Conservation (phyloP, 305 asterid species). For the Fraxinus latifolia region DNA sequence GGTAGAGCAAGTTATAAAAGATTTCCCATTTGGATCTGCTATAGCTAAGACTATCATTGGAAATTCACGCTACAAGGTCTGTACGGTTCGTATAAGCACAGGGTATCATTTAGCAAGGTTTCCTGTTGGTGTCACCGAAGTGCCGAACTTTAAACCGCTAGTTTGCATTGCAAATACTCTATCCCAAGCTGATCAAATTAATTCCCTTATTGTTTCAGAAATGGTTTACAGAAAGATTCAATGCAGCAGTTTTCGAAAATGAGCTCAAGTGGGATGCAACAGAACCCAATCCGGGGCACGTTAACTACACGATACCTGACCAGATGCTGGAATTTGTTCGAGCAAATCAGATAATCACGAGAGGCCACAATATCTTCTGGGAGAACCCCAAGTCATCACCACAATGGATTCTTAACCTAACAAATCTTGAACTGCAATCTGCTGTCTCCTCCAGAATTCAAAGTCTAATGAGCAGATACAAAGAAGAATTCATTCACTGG, state of each 20-base stretch:
- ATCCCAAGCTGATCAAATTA: background rate
- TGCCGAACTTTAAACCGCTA: background rate
- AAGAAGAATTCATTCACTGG: conserved; percentile 67
- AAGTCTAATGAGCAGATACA: conserved; percentile 54
- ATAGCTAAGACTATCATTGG: conserved; percentile 58
- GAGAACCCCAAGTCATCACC: conserved; percentile 61
- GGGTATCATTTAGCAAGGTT: background rate
- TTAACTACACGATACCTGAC: conserved; percentile 65
- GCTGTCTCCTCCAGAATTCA: conserved; percentile 61
- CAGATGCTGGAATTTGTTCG: conserved; percentile 60
- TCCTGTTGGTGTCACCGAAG: background rate
- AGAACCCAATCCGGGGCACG: conserved; percentile 45
- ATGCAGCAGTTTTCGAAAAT: conserved; percentile 79
- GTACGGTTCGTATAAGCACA: background rate
- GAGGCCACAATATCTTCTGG: conserved; percentile 90
- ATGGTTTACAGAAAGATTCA: conserved; percentile 70
- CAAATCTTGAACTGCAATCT: conserved; percentile 34
- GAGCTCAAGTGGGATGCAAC: conserved; percentile 83
- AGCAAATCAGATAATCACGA: conserved; percentile 48
- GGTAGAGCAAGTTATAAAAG: conserved; percentile 55
- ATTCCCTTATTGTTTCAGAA: conserved; percentile 31
- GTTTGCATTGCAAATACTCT: background rate
- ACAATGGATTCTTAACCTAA: conserved; percentile 57
- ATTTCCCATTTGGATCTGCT: conserved; percentile 83
- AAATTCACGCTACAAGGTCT: conserved; percentile 54